Evolutionary conservation across 495 filamentous ascomycete species (phyloP), one percentile per base, ranked within the genome.

Genomic region (Xylaria cubensis): DNA sequence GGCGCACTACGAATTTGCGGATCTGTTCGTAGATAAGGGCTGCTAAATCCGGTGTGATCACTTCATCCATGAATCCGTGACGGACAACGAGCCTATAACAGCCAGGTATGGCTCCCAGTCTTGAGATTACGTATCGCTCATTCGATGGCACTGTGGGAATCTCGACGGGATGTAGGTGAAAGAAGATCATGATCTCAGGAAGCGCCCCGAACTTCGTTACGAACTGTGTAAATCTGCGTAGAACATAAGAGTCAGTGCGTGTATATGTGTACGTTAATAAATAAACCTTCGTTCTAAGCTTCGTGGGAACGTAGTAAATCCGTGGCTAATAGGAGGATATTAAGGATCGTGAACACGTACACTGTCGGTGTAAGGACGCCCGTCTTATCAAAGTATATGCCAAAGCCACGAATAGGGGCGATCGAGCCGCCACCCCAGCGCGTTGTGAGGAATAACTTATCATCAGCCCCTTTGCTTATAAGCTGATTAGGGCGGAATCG

Each of bases 11-110:
- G 71, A 82, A 89, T 39, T 82, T 78, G 32, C 88, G 83, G 32
- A 93, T 77, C 72, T 92, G 84, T 51, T 89, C 87, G 74, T 88
- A 87, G 39, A 93, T 83, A 6, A 91, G 74, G 4, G 82, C 81
- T 0, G 85, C 90, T 3, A 93, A 81, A 74, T 92, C 84, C 0
- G 85, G 86, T 10, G 85, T 89, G 58, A 93, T 85, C 64, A 93
- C 86, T 29, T 88, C 84, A 73, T 93, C 92, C 74, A 86, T 90
- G 74, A 92, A 94, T 5, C 92, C 92, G 73, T 92, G 89, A 6
- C 90, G 88, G 24, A 92, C 82, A 4, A 91, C 89, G 8, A 93
- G 82, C 4, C 90, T 86, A 73, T 91, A 93, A 67, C 86, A 88
- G 51, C 90, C 85, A 0, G 86, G 86, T 29, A 90, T 80, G 0